Evolutionary conservation across 768 basidiomycete species (phyloP).

Genomic region (Trametes gibbosa): DNA sequence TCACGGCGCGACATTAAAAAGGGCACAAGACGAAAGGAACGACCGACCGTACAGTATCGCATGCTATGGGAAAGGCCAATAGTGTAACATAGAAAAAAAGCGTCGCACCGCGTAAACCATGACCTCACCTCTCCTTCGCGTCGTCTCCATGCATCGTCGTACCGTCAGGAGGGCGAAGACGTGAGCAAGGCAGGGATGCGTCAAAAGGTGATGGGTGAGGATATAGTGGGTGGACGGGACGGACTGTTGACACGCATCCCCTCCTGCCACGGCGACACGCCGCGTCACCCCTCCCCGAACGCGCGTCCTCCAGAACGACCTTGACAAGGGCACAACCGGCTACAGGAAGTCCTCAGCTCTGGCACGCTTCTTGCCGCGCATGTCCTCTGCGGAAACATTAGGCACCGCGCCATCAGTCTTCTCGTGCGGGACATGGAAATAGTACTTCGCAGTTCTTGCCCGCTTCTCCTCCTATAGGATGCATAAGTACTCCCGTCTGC

Average conservation of each 20-base stretch:
- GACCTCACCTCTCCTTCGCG: not conserved
- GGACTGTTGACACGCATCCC: slow-evolving; percentile 29
- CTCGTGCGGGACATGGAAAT: slow-evolving; percentile 41
- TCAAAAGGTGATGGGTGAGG: slow-evolving; percentile 14
- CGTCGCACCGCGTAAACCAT: slow-evolving; percentile 23
- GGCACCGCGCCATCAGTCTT: slow-evolving; percentile 31
- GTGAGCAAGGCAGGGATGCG: slow-evolving; percentile 22
- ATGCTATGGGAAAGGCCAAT: slow-evolving; percentile 6
- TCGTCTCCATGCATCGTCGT: not conserved
- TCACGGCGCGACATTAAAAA: not conserved
- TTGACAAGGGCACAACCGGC: not conserved
- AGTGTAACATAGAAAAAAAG: slow-evolving; percentile 13
- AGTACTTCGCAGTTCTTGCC: slow-evolving; percentile 62
- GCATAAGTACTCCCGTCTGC: not conserved
- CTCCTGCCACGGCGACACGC: not conserved
- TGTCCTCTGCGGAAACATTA: slow-evolving; percentile 46
- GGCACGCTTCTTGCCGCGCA: slow-evolving; percentile 79
- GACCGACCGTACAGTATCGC: slow-evolving; percentile 30
- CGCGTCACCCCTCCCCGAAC: slow-evolving; percentile 4
- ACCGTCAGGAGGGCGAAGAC: not conserved
- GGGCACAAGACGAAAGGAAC: slow-evolving; percentile 10
- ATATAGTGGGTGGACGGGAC: slow-evolving; percentile 28
- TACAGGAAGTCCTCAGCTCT: slow-evolving; percentile 84
- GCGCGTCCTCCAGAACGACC: not conserved
- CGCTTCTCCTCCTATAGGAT: slow-evolving; percentile 70